Evolutionary conservation across 2,329 filamentous ascomycete genomes (phyloP).

Genomic region (Penicillium sclerotigenum): DNA sequence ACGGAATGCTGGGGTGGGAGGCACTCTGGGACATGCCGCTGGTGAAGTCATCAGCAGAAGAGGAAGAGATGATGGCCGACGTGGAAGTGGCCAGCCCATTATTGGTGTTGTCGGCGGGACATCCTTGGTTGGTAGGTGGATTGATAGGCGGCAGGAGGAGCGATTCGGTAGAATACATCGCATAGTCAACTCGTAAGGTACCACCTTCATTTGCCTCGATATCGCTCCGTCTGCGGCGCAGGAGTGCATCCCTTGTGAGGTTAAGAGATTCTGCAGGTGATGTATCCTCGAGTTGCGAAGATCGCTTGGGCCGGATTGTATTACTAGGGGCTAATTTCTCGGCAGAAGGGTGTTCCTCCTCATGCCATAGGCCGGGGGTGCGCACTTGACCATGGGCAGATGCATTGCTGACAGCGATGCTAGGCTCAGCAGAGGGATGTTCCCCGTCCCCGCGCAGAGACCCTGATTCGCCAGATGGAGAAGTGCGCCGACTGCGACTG

Average conservation of each 20-base stretch:
- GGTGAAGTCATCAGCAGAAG: slow-evolving; percentile 44
- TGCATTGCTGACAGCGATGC: slow-evolving; percentile 44
- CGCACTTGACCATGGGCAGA: slow-evolving; percentile 45
- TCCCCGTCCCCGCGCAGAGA: slow-evolving; percentile 37
- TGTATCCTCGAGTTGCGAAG: slow-evolving; percentile 34
- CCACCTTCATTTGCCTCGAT: slow-evolving; percentile 22
- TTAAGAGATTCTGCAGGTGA: slow-evolving; percentile 36
- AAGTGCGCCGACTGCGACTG: slow-evolving; percentile 38
- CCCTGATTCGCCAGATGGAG: slow-evolving; percentile 34
- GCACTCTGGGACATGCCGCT: slow-evolving; percentile 49
- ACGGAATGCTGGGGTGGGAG: slow-evolving; percentile 48
- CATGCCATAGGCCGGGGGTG: slow-evolving; percentile 36
- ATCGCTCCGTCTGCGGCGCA: slow-evolving; percentile 32
- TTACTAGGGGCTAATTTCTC: slow-evolving; percentile 12
- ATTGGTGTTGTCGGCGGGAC: slow-evolving; percentile 18
- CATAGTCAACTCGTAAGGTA: slow-evolving; percentile 22
- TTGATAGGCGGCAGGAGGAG: slow-evolving; percentile 17
- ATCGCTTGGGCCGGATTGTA: slow-evolving; percentile 37
- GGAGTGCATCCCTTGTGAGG: slow-evolving; percentile 34
- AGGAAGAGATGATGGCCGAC: slow-evolving; percentile 46
- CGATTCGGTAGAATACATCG: slow-evolving; percentile 24
- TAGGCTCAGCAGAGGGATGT: slow-evolving; percentile 39
- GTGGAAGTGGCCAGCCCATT: slow-evolving; percentile 35
- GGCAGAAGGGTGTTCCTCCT: slow-evolving; percentile 18
- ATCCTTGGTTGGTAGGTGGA: slow-evolving; percentile 16